Base-by-base conservation (phyloP, 768 basidiomycete genomes). In the Paxillus rubicundulus region DNA sequence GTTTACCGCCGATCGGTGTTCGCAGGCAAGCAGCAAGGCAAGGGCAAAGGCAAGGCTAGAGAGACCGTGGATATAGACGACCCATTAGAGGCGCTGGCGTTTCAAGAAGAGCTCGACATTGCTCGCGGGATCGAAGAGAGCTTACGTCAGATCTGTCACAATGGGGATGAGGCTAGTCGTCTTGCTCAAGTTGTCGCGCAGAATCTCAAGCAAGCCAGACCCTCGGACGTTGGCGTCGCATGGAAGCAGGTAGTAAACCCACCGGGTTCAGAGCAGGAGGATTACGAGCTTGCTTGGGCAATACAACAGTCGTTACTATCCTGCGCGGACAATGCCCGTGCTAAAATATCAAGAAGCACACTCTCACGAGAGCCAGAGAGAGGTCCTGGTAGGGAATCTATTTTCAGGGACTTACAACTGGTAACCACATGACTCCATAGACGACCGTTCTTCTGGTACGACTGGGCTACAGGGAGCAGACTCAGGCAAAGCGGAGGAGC, bases 61-160 rank as follows among this genome's bases (percentile, higher is more conserved):
- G 50, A 54, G 7, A 30, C 28, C 6, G 20, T 21, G 27, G 50
- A 58, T 32, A 37, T 52, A 37, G 55, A 56, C 16, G 49, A 60
- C 7, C 47, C 53, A 16, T 50, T 57, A n/a, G 55, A 49, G 32
- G 54, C 55, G 21, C 55, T 67, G 27, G 54, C 37, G 18, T 48
- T 56, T 16, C 61, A 63, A 49, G 80, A 81, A 56, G 76, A 75
- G 16, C 54, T 62, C 8, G 76, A 80, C 16, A 55, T 82, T 17
- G 72, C 74, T 14, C 66, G 59, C 36, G 80, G 80, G 9, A 74
- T 84, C 18, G 71, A 72, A 60, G 72, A 76, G 33, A 83, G 80
- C 49, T 61, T 82, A 36, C 47, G 51, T 27, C 70, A 72, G 42
- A 40, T 55, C 21, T 41, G 37, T 18, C 52, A 57, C 17, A 50